Base-by-base conservation (phyloP, 2,329 filamentous ascomycete species). In the Blastomyces parvus region DNA sequence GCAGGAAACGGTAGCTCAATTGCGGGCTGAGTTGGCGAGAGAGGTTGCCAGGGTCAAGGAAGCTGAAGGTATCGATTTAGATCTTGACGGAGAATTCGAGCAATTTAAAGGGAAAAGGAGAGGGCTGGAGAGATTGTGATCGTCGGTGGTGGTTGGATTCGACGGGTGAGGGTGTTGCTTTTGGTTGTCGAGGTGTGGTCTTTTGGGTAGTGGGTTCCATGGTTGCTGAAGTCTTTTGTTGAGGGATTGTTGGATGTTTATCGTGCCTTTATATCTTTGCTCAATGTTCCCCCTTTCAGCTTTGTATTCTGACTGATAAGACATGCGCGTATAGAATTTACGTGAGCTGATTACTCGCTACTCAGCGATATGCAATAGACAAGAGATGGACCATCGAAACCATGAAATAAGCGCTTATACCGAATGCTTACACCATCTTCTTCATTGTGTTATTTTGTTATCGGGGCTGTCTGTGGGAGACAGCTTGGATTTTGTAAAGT, bases 51-150 rank as follows among this genome's bases (percentile, higher is more conserved):
- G 71, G 48, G 68, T 79, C 30, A 71, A 68, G 63, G 67, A 70
- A 64, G 72, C 71, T 7, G 73, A 77, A 61, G 75, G 77, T 2
- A 64, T 78, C 27, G 72, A 74, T 68, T 69, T 78, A 61, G 70
- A 71, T 40, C 65, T 66, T 25, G 68, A 69, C 56, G 61, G 44
- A 19, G 33, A 52, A 55, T 63, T 48, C n/a, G 64, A 62, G 60
- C 48, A 55, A 27, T 38, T 9, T n/a, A 52, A 25, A 63, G 30
- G 19, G 38, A 52, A 25, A 63, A 3, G 30, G 48, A 48, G 62
- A 55, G 46, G 64, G 52, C 40, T 57, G 25, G 60, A 55, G 57
- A 62, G 60, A 25, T 62, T 66, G 42, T 66, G 48, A 58, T 22
- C n/a, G 25, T 22, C 8, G 6, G n/a, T 50, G 46, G 25, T 50